Evolutionary conservation across 2,329 filamentous ascomycete species (phyloP).

Genomic region (Xylaria sp.): DNA sequence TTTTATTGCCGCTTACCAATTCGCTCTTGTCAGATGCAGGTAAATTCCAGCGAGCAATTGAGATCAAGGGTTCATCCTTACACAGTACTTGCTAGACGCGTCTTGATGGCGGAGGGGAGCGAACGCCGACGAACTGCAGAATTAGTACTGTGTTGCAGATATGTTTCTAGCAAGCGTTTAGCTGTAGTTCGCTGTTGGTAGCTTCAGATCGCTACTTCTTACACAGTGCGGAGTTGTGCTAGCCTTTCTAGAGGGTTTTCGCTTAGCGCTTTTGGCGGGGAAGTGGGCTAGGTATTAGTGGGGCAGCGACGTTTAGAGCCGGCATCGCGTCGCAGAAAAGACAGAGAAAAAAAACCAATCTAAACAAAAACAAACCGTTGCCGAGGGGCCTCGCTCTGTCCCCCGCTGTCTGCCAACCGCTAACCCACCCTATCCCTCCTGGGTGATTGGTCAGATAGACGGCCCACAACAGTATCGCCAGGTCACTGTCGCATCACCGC

Average conservation of each 20-base stretch:
- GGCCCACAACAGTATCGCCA: neutral
- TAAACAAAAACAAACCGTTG: conserved; percentile 45
- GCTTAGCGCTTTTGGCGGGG: conserved; percentile 20
- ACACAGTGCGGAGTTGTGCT: neutral
- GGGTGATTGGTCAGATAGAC: neutral
- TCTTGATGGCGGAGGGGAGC: neutral
- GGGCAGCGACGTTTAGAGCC: neutral
- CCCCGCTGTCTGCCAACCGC: neutral
- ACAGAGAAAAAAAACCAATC: conserved; percentile 25
- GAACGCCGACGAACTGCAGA: neutral
- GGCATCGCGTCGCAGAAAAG: conserved; percentile 30
- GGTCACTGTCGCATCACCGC: conserved; percentile 10
- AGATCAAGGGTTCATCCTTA: neutral
- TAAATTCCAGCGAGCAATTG: neutral
- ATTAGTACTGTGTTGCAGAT: neutral
- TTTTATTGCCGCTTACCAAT: neutral
- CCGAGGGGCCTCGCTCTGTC: conserved; percentile 27
- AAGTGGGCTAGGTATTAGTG: conserved; percentile 5
- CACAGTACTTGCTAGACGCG: neutral
- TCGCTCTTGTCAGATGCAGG: neutral
- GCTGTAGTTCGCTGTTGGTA: too few species aligned
- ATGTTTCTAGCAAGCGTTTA: too few species aligned
- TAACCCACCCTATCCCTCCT: too few species aligned
- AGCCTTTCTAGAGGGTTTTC: neutral
- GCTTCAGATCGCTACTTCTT: too few species aligned